Conservation (phyloP, 768 basidiomycete genomes). For the Auricularia auricula-judae region DNA sequence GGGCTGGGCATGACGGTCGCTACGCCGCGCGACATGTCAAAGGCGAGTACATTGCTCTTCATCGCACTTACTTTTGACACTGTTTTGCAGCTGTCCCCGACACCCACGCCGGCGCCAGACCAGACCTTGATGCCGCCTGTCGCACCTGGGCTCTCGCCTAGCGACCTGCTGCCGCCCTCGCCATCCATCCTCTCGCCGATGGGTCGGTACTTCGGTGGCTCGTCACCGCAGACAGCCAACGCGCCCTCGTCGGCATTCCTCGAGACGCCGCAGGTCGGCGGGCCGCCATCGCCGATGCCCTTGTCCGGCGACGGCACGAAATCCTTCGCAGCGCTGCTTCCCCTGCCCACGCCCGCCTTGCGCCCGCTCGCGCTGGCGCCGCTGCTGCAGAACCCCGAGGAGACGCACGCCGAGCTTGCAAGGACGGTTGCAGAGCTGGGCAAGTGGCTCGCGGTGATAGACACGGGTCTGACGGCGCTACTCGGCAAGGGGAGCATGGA, state of each 20-base stretch:
- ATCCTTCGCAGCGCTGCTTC: neutral
- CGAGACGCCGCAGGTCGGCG: neutral
- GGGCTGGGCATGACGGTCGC: too few species aligned
- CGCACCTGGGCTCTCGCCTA: conserved; percentile 8
- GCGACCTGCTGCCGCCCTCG: conserved; percentile 64
- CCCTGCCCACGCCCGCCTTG: conserved; percentile 20
- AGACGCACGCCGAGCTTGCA: conserved; percentile 59
- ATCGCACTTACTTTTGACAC: neutral
- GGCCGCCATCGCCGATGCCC: neutral
- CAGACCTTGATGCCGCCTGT: neutral
- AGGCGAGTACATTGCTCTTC: neutral
- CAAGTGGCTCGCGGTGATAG: conserved; percentile 65
- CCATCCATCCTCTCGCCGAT: conserved; percentile 37
- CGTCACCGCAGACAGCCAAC: neutral
- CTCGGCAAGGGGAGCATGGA: conserved; percentile 31
- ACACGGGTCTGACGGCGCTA: conserved; percentile 57
- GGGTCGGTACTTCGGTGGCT: conserved; percentile 22
- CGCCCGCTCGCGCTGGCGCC: conserved; percentile 60
- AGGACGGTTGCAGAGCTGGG: conserved; percentile 64
- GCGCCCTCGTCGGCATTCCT: neutral
- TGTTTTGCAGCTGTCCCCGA: neutral
- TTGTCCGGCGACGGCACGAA: neutral
- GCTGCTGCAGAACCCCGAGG: conserved; percentile 41
- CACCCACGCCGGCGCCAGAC: neutral
- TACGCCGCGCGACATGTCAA: too few species aligned